Evolutionary conservation across 352 stramenopile genomes (phyloP), one percentile per base, ranked within the genome.

Genomic region (Pythium sp.): DNA sequence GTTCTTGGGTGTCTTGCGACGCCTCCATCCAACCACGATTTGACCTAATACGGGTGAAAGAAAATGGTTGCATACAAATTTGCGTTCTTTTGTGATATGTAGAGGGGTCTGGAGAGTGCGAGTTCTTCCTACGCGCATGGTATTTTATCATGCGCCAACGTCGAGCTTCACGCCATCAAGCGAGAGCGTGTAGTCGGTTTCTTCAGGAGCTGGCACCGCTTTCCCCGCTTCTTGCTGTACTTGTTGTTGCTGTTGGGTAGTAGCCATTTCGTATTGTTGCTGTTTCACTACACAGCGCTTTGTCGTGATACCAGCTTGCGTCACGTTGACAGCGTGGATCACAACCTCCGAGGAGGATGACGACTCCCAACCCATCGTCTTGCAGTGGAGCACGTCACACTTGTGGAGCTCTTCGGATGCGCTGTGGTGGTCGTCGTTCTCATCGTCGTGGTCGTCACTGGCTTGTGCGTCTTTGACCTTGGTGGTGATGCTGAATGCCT

Each of bases 301-400:
- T 18, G 81, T 71, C 11, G 71, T 67, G 36, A 90, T 63, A 1
- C 77, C 79, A 11, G 62, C 70, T 53, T 90, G 81, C 3, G 75
- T 71, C 20, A 93, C 82, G 8, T 74, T 69, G 12, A 75, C 81
- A 5, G 77, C 47, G 62, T 90, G 72, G 28, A 93, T 74, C 26
- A 15, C 26, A 41, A 49, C 14, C 4, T 7, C 12, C 4, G 53
- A 58, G 11, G 72, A 28, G n/a, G 62, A 43, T 15, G 24, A 63
- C 1, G 62, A 68, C 46, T 14, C 32, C 58, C 57, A 62, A 57
- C 38, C 76, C 76, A 86, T n/a, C 15, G 74, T 59, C 67, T 80
- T 81, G 53, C 82, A 89, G 22, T 69, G 72, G 28, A 91, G 65
- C 41, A 91, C 61, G 46, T 90, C 73, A 34, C 82, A 90, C 41